Percentiles rank a stretch among this genome's conserved stretches.
phyloP scores from a whole-genome alignment of 192 early-diverging fungal species.

The Chytriomyces sp. region DNA sequence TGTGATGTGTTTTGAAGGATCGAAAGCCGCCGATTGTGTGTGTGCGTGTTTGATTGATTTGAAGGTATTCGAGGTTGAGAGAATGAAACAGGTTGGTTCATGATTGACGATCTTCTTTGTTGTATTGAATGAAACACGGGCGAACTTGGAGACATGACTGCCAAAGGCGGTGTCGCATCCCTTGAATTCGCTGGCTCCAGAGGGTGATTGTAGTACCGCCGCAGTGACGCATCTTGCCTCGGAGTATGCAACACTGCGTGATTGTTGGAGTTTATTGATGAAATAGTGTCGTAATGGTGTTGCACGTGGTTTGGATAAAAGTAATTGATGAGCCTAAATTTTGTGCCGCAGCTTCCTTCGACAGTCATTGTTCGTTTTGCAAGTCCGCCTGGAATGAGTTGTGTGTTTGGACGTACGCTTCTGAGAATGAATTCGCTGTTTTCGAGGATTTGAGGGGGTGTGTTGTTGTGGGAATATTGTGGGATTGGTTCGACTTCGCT shows the following conservation, averaged over 20 bases:
- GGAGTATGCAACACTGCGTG: not conserved
- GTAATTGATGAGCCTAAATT: not conserved
- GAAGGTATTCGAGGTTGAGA: not conserved
- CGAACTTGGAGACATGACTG: not conserved
- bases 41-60: not conserved
- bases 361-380: slow-evolving; percentile 8
- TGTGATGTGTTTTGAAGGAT: not conserved
- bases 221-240: not conserved
- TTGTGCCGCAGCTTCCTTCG: not conserved
- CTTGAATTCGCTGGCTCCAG: not conserved
- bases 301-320: not conserved
- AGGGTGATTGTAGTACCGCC: not conserved
- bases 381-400: not conserved
- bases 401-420: not conserved
- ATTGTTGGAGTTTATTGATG: not conserved
- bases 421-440: not conserved
- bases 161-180: not conserved
- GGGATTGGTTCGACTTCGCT: not conserved
- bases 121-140: too few species aligned
- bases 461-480: not conserved
- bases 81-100: not conserved
- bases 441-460: not conserved
- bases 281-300: not conserved
- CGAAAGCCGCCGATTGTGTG: not conserved
- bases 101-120: too few species aligned